Evolutionary conservation across 1,284 basidiomycete genomes (phyloP).

Genomic region (Ceratorhiza oryzae-sativae): DNA sequence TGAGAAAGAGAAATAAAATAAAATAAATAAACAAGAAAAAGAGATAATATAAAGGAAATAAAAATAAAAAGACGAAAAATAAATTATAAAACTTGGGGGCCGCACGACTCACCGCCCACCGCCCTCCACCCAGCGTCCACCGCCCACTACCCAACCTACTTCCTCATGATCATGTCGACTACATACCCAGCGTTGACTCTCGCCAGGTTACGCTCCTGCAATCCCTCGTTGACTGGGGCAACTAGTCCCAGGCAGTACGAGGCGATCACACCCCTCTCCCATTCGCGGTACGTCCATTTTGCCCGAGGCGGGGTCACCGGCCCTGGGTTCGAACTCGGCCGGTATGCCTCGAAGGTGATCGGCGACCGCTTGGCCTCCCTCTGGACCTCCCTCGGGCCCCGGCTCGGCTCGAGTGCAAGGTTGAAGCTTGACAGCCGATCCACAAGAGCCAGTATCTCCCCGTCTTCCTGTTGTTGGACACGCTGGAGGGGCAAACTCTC

Average conservation of each 20-base stretch:
- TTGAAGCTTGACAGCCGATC: not conserved
- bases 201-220: no score
- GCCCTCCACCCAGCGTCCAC: no score
- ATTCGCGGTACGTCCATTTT: not conserved
- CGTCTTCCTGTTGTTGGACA: not conserved
- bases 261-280: not conserved
- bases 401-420: not conserved
- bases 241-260: no score
- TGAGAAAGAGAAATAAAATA: not conserved
- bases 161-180: no score
- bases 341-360: not conserved
- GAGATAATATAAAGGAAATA: no score
- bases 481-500: not conserved
- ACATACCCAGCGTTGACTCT: no score
- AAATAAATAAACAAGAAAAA: no score
- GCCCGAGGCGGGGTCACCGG: not conserved
- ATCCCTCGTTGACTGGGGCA: no score
- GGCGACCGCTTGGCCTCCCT: not conserved
- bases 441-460: not conserved
- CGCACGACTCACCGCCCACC: no score
- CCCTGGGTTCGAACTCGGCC: not conserved
- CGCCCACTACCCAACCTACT: no score
- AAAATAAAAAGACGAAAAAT: no score
- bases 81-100: no score
- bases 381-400: not conserved